Conservation (phyloP, 768 basidiomycete species). For the Suillus alpinus region DNA sequence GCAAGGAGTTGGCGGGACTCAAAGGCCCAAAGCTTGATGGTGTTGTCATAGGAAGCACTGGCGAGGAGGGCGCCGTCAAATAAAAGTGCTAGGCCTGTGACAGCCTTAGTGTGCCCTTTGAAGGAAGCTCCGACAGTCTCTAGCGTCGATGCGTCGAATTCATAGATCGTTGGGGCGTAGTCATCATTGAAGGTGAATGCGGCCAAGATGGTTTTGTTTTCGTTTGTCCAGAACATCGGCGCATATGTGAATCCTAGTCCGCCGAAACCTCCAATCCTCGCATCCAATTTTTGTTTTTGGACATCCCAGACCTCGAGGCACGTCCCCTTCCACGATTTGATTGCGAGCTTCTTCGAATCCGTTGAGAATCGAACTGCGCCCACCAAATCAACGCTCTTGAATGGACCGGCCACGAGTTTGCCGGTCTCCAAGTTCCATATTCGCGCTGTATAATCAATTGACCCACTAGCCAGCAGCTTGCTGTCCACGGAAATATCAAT, state of each 20-base stretch:
- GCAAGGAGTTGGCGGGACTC: neutral
- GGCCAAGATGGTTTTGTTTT: neutral
- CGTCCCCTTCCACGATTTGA: neutral
- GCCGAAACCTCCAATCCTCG: neutral
- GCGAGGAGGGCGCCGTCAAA: neutral
- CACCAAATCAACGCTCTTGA: neutral
- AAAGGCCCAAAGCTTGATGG: neutral
- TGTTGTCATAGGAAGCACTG: neutral
- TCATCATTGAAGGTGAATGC: neutral
- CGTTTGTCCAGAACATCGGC: neutral
- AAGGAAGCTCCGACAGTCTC: neutral
- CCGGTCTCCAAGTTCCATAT: neutral
- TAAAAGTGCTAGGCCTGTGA: neutral
- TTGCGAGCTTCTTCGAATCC: neutral
- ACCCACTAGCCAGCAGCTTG: neutral
- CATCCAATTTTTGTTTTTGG: neutral
- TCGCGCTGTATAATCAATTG: neutral
- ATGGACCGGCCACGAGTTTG: neutral
- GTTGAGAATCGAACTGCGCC: neutral
- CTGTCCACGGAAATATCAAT: neutral
- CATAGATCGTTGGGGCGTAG: neutral
- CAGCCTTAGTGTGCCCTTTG: neutral
- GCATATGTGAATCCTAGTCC: neutral
- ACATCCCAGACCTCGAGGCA: neutral
- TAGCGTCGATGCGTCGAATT: neutral